Base-by-base conservation (phyloP, 768 basidiomycete genomes). In the Hemileccinum rubropunctum region DNA sequence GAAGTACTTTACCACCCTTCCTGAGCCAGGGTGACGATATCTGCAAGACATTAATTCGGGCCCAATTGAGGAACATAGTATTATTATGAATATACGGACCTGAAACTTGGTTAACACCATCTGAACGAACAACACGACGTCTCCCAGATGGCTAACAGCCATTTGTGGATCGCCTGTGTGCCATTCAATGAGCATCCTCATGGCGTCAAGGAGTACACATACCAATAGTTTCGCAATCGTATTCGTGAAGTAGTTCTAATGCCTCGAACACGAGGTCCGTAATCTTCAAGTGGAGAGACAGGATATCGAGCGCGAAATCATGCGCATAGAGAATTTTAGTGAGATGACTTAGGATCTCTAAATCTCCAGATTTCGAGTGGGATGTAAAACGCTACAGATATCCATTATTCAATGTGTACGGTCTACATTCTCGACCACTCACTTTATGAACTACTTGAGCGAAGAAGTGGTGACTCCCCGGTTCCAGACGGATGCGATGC, bases 161-260 rank as follows among this genome's bases (percentile, higher is more conserved):
- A 84, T 86, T 66, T 91, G 90, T 15, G 90, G 90, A 66, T 91
- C 89, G 41, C 89, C 89, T 91, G 53, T 48, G 17, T 15, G 33
- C 33, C 51, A 33, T 11, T 34, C 32, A 45, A 27, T 34, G 33
- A 40, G 9, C 34, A 42, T 40, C 23, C 30, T 21, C 23, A n/a
- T 14, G 15, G 37, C 26, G 10, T 37, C 35, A 13, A 35, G 27
- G 18, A 51, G 56, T 28, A 33, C 48, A 72, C 84, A 21, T 63
- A 86, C 89, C 89, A 28, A 91, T 84, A 18, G 82, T 84, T 60
- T 90, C 88, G 53, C 85, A 90, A 58, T 90, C 88, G 57, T 86
- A 90, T 36, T 82, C 77, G 48, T 87, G 80, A 37, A 90, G 68
- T 50, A 89, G 77, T 14, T 70, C 68, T 38, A 91, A 66, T 0